A percentile compares a stretch with the other conserved stretches of the same genome.
Conservation (phyloP, 2,329 filamentous ascomycete species). For the Arthrobotrys megalospora region DNA sequence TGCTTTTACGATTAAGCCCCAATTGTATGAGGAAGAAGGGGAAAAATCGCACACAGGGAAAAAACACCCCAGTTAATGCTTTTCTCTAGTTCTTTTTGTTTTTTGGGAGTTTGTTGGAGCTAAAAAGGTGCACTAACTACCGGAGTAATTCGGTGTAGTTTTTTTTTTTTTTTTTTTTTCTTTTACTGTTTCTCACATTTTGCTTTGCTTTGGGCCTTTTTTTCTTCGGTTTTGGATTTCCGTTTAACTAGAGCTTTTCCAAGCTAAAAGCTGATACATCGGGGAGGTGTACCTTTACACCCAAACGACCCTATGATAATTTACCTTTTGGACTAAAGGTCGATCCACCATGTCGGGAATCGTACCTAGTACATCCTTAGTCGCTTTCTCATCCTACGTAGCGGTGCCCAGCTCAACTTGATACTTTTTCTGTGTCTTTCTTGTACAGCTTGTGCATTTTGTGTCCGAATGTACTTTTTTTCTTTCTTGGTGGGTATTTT, state of each 20-base stretch:
- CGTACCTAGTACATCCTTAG: conserved; percentile 5
- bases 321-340: conserved; percentile 4
- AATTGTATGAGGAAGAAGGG: neutral
- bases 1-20: neutral
- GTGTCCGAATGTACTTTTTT: neutral
- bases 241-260: conserved; percentile 6
- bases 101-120: neutral
- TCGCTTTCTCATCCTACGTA: neutral
- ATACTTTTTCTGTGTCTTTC: neutral
- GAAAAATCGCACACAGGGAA: conserved; percentile 11
- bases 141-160: conserved; percentile 1
- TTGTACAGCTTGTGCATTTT: neutral
- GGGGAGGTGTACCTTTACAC: conserved; percentile 2
- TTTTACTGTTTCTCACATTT: neutral
- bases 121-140: conserved; percentile 10
- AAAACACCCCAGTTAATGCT: neutral
- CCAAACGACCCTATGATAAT: conserved; percentile 9
- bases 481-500: conserved; percentile 6
- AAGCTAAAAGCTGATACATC: conserved; percentile 19
- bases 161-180: neutral
- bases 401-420: no score
- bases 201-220: no score
- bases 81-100: neutral
- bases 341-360: conserved; percentile 29
- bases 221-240: no score